Base-by-base conservation (phyloP, 1,284 basidiomycete genomes). In the Ganoderma lingzhi region DNA sequence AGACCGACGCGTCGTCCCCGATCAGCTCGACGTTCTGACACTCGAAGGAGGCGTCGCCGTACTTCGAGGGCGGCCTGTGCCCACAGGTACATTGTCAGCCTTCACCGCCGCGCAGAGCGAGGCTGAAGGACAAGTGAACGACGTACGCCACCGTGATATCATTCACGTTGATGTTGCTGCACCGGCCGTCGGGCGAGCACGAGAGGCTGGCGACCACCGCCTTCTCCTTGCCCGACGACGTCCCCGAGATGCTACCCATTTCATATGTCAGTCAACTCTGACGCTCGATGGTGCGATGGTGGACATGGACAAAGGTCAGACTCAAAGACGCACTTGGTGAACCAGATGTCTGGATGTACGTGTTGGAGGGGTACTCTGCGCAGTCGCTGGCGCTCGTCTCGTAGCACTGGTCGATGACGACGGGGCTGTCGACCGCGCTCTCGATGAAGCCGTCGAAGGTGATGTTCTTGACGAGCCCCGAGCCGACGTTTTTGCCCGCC, bases 171-270 rank as follows among this genome's bases (percentile, higher is more conserved):
- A 90, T 82, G 65, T 87, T 76, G 45, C 74, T 83, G 80, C 88
- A 90, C 35, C 78, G 76, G 10, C 72, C 76, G 74, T 84, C 84
- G 6, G 87, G 84, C 30, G 89, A 90, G 77, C 90, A 92, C 37
- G 82, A 79, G 48, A 92, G 79, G 10, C 82, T 82, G 5, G 87
- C 89, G 3, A 90, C 89, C 1, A 84, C 83, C 3, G 84, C 78
- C 58, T 84, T 82, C 64, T 79, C 76, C 41, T 78, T 76, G 6
- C 84, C 83, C 1, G 87, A 88, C 2, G 86, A 85, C 23, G 87
- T 89, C 1, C 90, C 90, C 19, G 85, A 84, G 67, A 90, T 85
- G 70, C 87, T 86, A 44, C 35, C 44, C 4, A 14, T 44, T 17
- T 39, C 64, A n/a, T 48, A 28, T 35, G 2, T 6, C 48, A 5